These are phyloP conservation scores for Diplodia intermedia DNA, from an alignment of 2,329 filamentous ascomycete species.

Conservation along the genomic window DNA sequence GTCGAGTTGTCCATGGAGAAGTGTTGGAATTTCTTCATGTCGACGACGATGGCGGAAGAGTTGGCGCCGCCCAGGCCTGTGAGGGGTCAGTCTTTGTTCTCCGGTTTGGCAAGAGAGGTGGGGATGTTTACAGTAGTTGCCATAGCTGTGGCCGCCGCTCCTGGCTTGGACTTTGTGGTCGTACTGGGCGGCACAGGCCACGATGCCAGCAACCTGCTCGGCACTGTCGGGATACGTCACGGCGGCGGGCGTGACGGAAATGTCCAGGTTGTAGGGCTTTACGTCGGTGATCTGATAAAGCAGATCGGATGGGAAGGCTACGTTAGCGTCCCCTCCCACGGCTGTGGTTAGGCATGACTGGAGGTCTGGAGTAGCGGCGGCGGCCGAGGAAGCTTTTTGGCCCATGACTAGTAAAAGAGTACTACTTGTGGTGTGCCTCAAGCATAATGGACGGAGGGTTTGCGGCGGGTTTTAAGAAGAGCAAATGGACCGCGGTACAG, in stretches of 20 bases:
- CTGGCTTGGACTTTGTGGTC: conserved; percentile 65
- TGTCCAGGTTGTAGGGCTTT: conserved; percentile 49
- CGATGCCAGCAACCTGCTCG: conserved; percentile 61
- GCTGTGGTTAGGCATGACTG: conserved; percentile 43
- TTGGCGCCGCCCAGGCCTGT: conserved; percentile 55
- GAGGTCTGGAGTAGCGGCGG: conserved; percentile 31
- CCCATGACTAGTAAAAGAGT: conserved; percentile 39
- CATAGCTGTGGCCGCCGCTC: conserved; percentile 70
- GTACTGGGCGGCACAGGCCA: conserved; percentile 63
- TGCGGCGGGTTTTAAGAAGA: background rate
- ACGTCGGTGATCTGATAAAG: conserved; percentile 44
- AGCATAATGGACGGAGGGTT: background rate
- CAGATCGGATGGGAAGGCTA: conserved; percentile 39
- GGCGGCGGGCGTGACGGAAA: conserved; percentile 56
- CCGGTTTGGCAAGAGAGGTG: conserved; percentile 1
- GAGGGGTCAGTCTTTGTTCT: background rate
- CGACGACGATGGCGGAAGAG: conserved; percentile 57
- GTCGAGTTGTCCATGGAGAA: conserved; percentile 54
- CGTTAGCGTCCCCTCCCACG: conserved; percentile 38
- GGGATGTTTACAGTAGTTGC: conserved; percentile 48
- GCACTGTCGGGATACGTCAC: conserved; percentile 63
- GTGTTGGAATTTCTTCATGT: conserved; percentile 57
- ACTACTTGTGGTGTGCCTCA: background rate
- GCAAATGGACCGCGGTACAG: background rate
- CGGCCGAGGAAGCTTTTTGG: conserved; percentile 40